Evolutionary conservation across 805 yeast genomes (phyloP).

Genomic region (Candida krabiensis): DNA sequence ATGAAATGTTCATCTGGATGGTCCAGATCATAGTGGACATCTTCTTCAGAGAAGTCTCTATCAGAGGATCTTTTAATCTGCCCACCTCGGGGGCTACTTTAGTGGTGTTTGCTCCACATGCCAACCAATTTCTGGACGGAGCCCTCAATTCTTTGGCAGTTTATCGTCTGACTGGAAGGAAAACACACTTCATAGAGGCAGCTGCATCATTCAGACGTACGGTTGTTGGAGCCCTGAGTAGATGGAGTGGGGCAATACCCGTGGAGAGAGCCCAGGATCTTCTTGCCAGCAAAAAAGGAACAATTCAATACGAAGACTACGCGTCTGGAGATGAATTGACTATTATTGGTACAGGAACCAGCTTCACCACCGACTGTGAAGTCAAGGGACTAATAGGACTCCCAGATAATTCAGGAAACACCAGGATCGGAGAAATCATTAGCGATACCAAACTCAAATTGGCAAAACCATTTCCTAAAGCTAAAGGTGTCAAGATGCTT

Average conservation of each 20-base stretch:
- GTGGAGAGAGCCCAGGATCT: slow-evolving; percentile 91
- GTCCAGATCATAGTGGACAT: slow-evolving; percentile 36
- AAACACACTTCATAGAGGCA: slow-evolving; percentile 83
- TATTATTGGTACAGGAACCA: slow-evolving; percentile 68
- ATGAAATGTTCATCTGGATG: slow-evolving; percentile 33
- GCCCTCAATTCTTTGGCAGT: slow-evolving; percentile 76
- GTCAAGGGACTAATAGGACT: slow-evolving; percentile 72
- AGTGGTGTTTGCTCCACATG: slow-evolving; percentile 96
- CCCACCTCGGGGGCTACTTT: slow-evolving; percentile 79
- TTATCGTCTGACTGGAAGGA: slow-evolving; percentile 59
- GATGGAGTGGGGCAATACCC: slow-evolving; percentile 79
- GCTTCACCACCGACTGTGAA: slow-evolving; percentile 61
- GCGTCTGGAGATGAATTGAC: slow-evolving; percentile 45
- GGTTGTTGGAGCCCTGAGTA: slow-evolving; percentile 75
- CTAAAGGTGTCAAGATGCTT: slow-evolving; percentile 46
- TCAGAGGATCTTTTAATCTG: slow-evolving; percentile 78
- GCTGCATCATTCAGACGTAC: slow-evolving; percentile 66
- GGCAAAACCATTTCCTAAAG: slow-evolving; percentile 65
- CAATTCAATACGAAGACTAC: slow-evolving; percentile 47
- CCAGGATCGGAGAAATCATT: slow-evolving; percentile 65
- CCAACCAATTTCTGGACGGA: slow-evolving; percentile 77
- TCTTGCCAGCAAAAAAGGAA: slow-evolving; percentile 62
- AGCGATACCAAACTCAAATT: slow-evolving; percentile 69
- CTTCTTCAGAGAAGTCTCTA: slow-evolving; percentile 86
- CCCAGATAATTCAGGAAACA: slow-evolving; percentile 74